A percentile compares a stretch with the other conserved stretches of the same genome.
Evolutionary conservation across 2,329 filamentous ascomycete genomes (phyloP).

Genomic region (Stagonosporopsis vannaccii): DNA sequence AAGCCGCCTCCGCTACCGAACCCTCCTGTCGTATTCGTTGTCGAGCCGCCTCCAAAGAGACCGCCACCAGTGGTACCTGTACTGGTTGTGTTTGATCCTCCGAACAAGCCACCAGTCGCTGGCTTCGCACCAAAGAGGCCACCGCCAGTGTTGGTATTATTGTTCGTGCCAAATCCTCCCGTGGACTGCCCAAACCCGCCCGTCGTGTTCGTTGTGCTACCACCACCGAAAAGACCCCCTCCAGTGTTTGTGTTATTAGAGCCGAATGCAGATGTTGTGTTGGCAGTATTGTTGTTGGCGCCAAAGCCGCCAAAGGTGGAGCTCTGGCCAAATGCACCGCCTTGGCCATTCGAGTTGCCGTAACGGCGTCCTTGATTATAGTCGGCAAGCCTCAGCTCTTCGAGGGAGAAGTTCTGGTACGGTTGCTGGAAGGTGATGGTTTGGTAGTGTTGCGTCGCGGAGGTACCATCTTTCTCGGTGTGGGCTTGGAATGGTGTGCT

Average conservation of each 20-base stretch:
- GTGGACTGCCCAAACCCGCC: slow-evolving; percentile 46
- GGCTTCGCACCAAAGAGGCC: slow-evolving; percentile 47
- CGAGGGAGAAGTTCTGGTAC: slow-evolving; percentile 91
- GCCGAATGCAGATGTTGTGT: slow-evolving; percentile 57
- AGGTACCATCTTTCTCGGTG: slow-evolving; percentile 72
- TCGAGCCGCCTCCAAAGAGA: slow-evolving; percentile 43
- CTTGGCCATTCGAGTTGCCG: slow-evolving; percentile 81
- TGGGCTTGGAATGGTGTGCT: slow-evolving; percentile 70
- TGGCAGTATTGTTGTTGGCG: slow-evolving; percentile 49
- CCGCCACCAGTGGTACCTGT: slow-evolving; percentile 41
- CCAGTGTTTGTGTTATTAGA: slow-evolving; percentile 46
- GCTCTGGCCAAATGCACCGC: slow-evolving; percentile 79
- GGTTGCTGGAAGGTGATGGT: slow-evolving; percentile 79
- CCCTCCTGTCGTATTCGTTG: slow-evolving; percentile 34
- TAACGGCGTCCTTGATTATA: slow-evolving; percentile 86
- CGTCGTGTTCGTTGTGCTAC: slow-evolving; percentile 41
- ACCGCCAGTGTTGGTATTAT: slow-evolving; percentile 39
- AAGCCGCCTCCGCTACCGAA: slow-evolving; percentile 47
- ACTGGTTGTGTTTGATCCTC: slow-evolving; percentile 46
- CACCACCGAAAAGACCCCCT: slow-evolving; percentile 55
- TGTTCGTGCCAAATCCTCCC: slow-evolving; percentile 34
- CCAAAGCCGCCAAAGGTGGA: slow-evolving; percentile 62
- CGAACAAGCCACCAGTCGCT: slow-evolving; percentile 49
- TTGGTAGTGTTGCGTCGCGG: slow-evolving; percentile 71
- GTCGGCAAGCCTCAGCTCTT: slow-evolving; percentile 72